Base-by-base conservation (phyloP, 306 rosid species). In the Prosopis cineraria region DNA sequence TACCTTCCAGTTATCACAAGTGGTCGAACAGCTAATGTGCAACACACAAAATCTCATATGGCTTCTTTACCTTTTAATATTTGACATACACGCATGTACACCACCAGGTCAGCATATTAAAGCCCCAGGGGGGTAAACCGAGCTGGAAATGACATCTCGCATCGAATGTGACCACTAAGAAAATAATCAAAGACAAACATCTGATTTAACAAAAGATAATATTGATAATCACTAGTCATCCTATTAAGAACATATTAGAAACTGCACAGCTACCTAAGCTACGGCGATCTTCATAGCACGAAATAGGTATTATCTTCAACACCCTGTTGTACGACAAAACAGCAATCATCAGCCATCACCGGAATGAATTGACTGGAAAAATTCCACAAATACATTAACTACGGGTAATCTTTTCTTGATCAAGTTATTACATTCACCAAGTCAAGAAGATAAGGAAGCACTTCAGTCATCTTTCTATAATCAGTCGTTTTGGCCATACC, bases 291-390 rank as follows among this genome's bases (percentile, higher is more conserved):
- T 71, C 47, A 68, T 11, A 56, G 1, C 25, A 29, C 31, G 55
- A 44, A 11, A 44, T 55, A 45, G 33, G 55, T 31, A 53, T 70
- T 64, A 69, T 65, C 80, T 50, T 22, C 34, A 25, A 58, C 48
- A 76, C 47, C 86, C 90, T 82, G 90, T 7, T 40, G 74, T 24
- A 73, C 24, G 63, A 7, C 3, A 69, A 80, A 78, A 34, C 36
- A 10, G 73, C 48, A 70, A 47, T 48, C 80, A 44, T 27, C 59
- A 29, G 41, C 16, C 48, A 41, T 16, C 48, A 33, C 40, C 53
- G 33, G 8, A 25, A 17, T 17, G 29, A 24, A 13, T 7, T 19
- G 3, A 11, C 29, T 0, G 36, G 41, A 62, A 41, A 29, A 40
- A 22, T 33, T 43, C 62, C 48, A 65, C 27, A 30, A 78, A 77